Percentiles rank a stretch among this genome's conserved stretches.
These are phyloP conservation scores for Biscutella laevigata DNA, from an alignment of 441 rosid genomes.

Conservation along the genomic window DNA sequence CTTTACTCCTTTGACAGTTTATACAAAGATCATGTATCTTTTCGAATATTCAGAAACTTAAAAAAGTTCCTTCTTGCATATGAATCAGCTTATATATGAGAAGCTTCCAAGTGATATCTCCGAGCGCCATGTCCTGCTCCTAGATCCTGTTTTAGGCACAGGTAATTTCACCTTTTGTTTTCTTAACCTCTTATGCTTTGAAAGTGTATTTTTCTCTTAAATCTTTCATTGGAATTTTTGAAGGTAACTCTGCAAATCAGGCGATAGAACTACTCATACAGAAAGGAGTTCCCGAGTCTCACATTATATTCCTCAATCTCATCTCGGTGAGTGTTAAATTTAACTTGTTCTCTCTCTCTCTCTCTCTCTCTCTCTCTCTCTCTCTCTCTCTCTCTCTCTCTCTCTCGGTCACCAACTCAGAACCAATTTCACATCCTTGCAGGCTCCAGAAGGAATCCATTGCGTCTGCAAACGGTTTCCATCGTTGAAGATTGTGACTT, in stretches of 20 bases:
- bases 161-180: slow-evolving; percentile 27
- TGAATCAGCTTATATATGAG: slow-evolving; percentile 80
- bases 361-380: too few species aligned
- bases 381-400: too few species aligned
- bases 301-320: slow-evolving; percentile 77
- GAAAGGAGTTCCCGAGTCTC: slow-evolving; percentile 84
- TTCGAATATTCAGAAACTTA: background rate
- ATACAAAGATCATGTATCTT: background rate
- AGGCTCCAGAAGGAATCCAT: slow-evolving; percentile 91
- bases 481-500: slow-evolving; percentile 74
- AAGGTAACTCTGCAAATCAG: slow-evolving; percentile 87
- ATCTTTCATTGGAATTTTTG: slow-evolving; percentile 1
- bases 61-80: background rate
- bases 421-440: background rate
- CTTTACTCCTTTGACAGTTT: background rate
- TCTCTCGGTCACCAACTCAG: background rate
- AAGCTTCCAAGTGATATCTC: slow-evolving; percentile 97
- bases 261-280: slow-evolving; percentile 70
- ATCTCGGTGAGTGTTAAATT: slow-evolving; percentile 61
- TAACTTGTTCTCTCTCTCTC: too few species aligned
- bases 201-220: background rate
- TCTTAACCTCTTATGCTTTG: background rate
- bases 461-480: slow-evolving; percentile 78
- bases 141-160: slow-evolving; percentile 85
- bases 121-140: slow-evolving; percentile 84